A percentile compares a stretch with the other conserved stretches of the same genome.
phyloP scores from a whole-genome alignment of 106 monocot genomes.

The Platanthera zijinensis region DNA sequence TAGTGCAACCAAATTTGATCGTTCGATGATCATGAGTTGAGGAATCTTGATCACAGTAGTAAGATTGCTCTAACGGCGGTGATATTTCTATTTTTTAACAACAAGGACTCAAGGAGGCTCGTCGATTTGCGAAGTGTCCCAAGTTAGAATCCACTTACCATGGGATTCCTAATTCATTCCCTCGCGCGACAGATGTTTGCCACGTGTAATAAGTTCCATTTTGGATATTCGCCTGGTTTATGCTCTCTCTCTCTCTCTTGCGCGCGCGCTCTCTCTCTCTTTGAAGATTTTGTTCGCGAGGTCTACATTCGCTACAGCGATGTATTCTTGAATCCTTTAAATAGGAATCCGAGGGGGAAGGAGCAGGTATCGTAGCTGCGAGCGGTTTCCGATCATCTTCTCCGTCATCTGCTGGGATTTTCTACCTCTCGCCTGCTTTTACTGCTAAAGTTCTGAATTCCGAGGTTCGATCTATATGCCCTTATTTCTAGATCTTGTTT shows the following conservation, averaged over 20 bases:
- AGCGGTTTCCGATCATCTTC: not conserved
- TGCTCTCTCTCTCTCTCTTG: not conserved
- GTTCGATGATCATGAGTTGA: no score
- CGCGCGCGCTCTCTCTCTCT: not conserved
- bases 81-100: no score
- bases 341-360: not conserved
- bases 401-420: not conserved
- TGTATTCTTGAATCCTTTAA: not conserved
- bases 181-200: not conserved
- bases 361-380: not conserved
- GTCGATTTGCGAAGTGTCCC: no score
- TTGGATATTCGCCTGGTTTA: slow-evolving; percentile 1
- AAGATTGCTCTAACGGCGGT: no score
- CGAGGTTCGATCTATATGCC: not conserved
- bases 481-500: not conserved
- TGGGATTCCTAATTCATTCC: not conserved
- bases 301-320: not conserved
- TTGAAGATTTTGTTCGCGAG: not conserved
- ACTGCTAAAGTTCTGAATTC: not conserved
- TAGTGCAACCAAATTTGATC: not conserved
- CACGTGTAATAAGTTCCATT: not conserved
- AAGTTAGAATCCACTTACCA: no score
- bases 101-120: no score
- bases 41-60: no score
- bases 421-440: not conserved